phyloP scores from a whole-genome alignment of 179 eudicot genomes.

The Spergularia azorica region DNA sequence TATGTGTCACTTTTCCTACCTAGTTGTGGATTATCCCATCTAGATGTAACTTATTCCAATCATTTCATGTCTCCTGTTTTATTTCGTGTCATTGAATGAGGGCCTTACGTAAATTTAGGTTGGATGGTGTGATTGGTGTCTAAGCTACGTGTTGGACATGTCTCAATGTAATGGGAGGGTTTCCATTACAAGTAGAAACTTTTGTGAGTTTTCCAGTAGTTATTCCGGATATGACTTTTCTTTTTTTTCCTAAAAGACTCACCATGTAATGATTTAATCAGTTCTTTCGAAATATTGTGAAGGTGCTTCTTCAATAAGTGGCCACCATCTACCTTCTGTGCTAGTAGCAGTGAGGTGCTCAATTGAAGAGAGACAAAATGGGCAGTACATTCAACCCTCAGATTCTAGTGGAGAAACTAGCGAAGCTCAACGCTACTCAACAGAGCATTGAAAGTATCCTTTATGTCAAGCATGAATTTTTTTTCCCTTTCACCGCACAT shows the following conservation, averaged over 20 bases:
- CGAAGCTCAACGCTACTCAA: slow-evolving; percentile 86
- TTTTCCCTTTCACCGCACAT: neutral
- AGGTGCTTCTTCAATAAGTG: slow-evolving; percentile 21
- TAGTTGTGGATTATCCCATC: no score
- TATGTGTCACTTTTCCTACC: no score
- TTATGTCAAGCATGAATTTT: neutral
- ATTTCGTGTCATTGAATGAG: no score
- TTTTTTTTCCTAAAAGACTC: neutral
- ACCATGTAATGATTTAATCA: neutral
- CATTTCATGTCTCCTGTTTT: no score
- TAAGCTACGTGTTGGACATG: neutral
- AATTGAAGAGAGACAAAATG: slow-evolving; percentile 46
- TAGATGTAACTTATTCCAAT: no score
- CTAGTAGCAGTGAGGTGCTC: slow-evolving; percentile 31
- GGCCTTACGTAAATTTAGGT: no score
- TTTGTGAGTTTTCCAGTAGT: neutral
- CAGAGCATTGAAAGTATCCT: slow-evolving; percentile 99
- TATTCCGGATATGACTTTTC: neutral
- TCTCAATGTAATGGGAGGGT: neutral
- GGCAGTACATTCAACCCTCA: slow-evolving; percentile 84
- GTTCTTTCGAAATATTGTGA: neutral
- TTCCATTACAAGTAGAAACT: neutral
- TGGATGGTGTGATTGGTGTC: no score
- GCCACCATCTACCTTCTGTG: slow-evolving; percentile 28
- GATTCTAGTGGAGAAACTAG: slow-evolving; percentile 77